Evolutionary conservation across 2,329 filamentous ascomycete genomes (phyloP).

Genomic region (Lachnellula subtilissima): DNA sequence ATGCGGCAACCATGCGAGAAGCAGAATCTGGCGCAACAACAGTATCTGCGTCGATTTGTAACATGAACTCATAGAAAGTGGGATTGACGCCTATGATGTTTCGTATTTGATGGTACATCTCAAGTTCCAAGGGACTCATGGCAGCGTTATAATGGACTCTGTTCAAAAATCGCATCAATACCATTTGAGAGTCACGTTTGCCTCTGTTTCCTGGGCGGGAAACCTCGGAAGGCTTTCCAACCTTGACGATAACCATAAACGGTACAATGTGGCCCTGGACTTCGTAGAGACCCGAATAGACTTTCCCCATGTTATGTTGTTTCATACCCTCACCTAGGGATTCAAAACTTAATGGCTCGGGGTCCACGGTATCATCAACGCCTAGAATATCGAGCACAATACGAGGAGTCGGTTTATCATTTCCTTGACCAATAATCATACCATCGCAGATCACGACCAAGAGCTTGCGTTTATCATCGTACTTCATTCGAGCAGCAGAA

Average conservation of each 20-base stretch:
- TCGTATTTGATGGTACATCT: conserved; percentile 97
- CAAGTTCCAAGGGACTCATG: conserved; percentile 94
- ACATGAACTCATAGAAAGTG: conserved; percentile 93
- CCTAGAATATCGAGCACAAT: conserved; percentile 97
- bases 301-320: conserved; percentile 99
- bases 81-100: conserved; percentile 99
- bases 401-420: conserved; percentile 88
- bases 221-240: conserved; percentile 79
- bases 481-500: conserved; percentile 89
- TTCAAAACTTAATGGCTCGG: conserved; percentile 94
- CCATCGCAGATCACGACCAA: conserved; percentile 91
- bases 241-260: conserved; percentile 94
- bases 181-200: conserved; percentile 98
- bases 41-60: conserved; percentile 97
- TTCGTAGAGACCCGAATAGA: conserved; percentile 96
- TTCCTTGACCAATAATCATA: conserved; percentile 99
- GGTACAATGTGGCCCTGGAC: conserved; percentile 97
- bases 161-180: conserved; percentile 98
- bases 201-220: conserved; percentile 84
- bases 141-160: conserved; percentile 94
- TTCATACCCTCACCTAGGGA: conserved; percentile 92
- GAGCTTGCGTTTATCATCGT: conserved; percentile 97
- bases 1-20: conserved; percentile 86
- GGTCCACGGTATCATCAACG: conserved; percentile 88
- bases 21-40: conserved; percentile 85